Evolutionary conservation across 331 rosid species (phyloP).

Genomic region (Quercus tomentella): DNA sequence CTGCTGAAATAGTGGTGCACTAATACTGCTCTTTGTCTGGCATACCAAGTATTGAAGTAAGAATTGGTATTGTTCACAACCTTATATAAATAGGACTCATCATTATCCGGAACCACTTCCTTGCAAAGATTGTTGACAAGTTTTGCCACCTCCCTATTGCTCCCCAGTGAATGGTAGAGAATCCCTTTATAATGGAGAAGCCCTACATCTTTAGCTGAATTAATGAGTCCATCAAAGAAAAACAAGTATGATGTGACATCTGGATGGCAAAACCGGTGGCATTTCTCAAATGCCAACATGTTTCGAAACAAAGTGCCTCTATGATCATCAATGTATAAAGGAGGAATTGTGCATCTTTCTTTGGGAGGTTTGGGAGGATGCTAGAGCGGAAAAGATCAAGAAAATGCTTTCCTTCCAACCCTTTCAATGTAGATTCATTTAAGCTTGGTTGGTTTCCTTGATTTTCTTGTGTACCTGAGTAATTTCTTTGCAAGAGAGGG

Average conservation of each 20-base stretch:
- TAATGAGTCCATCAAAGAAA: slow-evolving; percentile 43
- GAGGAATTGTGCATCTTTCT: not conserved
- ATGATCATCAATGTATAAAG: slow-evolving; percentile 28
- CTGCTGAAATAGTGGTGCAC: slow-evolving; percentile 38
- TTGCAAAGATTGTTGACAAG: slow-evolving; percentile 32
- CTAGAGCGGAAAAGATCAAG: slow-evolving; percentile 35
- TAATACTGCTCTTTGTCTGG: slow-evolving; percentile 16
- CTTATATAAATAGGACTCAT: slow-evolving; percentile 28
- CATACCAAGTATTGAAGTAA: slow-evolving; percentile 7
- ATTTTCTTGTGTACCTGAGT: not conserved
- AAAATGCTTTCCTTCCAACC: slow-evolving; percentile 9
- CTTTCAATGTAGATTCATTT: not conserved
- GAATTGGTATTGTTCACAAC: slow-evolving; percentile 23
- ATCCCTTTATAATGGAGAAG: slow-evolving; percentile 34
- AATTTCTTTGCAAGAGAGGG: slow-evolving; percentile 20
- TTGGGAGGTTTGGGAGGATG: slow-evolving; percentile 7
- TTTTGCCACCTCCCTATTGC: slow-evolving; percentile 19
- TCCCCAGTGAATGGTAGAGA: slow-evolving; percentile 36
- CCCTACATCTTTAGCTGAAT: slow-evolving; percentile 30
- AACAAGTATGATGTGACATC: slow-evolving; percentile 46
- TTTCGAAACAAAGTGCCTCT: slow-evolving; percentile 38
- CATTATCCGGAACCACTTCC: slow-evolving; percentile 23
- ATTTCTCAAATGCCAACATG: slow-evolving; percentile 38
- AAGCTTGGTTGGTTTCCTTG: too few relatives aligned
- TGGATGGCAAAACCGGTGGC: slow-evolving; percentile 29